Evolutionary conservation across 345 rosid genomes (phyloP).

Genomic region (Gossypium thurberi): DNA sequence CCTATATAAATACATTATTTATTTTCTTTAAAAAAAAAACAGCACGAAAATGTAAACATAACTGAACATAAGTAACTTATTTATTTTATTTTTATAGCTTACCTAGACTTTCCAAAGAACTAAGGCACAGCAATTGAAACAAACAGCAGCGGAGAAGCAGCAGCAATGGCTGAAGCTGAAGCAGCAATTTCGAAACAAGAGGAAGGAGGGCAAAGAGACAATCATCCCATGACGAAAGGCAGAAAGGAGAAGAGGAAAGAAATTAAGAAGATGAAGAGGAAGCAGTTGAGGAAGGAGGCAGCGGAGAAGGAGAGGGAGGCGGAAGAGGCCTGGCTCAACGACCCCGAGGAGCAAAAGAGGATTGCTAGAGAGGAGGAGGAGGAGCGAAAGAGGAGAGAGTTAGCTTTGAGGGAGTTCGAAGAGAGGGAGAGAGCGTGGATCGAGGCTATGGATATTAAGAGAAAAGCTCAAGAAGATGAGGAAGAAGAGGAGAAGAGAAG

Average conservation of each 20-base stretch:
- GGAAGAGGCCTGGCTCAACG: slow-evolving; percentile 49
- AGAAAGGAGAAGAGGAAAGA: slow-evolving; percentile 80
- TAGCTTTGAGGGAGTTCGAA: slow-evolving; percentile 61
- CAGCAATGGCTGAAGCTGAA: background rate
- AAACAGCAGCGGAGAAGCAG: too few species aligned
- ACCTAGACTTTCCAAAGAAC: background rate
- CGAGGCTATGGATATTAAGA: slow-evolving; percentile 59
- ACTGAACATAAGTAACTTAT: too few species aligned
- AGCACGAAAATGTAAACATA: too few species aligned
- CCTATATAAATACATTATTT: too few species aligned
- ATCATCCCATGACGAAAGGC: slow-evolving; percentile 22
- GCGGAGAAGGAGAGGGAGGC: slow-evolving; percentile 64
- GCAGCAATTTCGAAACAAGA: background rate
- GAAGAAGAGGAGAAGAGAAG: slow-evolving; percentile 36
- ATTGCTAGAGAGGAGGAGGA: slow-evolving; percentile 47
- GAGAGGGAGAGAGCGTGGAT: slow-evolving; percentile 72
- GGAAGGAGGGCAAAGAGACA: slow-evolving; percentile 9
- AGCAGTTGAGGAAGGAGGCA: slow-evolving; percentile 58
- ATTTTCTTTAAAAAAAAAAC: too few species aligned
- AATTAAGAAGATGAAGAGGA: slow-evolving; percentile 78
- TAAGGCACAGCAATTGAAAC: too few species aligned
- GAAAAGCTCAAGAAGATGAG: slow-evolving; percentile 37
- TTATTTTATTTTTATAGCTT: too few species aligned
- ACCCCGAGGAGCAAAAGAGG: slow-evolving; percentile 60
- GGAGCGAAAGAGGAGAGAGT: slow-evolving; percentile 51